phyloP scores from a whole-genome alignment of 1,284 basidiomycete species.

The Irpex lacteus region DNA sequence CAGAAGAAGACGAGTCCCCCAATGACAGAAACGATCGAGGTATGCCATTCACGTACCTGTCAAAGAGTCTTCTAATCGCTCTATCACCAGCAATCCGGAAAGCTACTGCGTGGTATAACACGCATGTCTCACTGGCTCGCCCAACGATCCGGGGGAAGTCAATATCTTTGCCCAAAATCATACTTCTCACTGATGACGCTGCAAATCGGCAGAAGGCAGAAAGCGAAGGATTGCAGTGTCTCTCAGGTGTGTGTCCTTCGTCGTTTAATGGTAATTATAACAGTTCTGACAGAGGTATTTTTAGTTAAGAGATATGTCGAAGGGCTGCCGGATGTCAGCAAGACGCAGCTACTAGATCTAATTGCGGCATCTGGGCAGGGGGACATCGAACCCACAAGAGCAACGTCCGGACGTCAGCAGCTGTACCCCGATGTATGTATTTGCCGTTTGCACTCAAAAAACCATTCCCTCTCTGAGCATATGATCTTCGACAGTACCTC shows the following conservation, averaged over 20 bases:
- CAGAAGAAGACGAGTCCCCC: slow-evolving; percentile 74
- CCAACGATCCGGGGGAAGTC: slow-evolving; percentile 48
- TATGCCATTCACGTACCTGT: too few species aligned
- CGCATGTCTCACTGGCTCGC: slow-evolving; percentile 60
- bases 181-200: slow-evolving; percentile 89
- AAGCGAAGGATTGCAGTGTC: slow-evolving; percentile 60
- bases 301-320: slow-evolving; percentile 81
- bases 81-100: slow-evolving; percentile 91
- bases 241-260: too few species aligned
- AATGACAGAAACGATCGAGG: slow-evolving; percentile 94
- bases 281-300: too few species aligned
- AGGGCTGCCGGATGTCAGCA: slow-evolving; percentile 57
- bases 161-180: slow-evolving; percentile 51
- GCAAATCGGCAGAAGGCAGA: slow-evolving; percentile 81
- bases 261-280: too few species aligned
- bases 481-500: too few species aligned
- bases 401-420: slow-evolving; percentile 50
- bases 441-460: too few species aligned
- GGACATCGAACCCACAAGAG: slow-evolving; percentile 58
- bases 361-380: slow-evolving; percentile 67
- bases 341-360: slow-evolving; percentile 68
- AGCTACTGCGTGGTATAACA: slow-evolving; percentile 82
- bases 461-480: too few species aligned
- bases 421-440: slow-evolving; percentile 75
- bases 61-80: too few species aligned